A percentile compares a stretch with the other conserved stretches of the same genome.
These are phyloP conservation scores for Chrysoporthe deuterocubensis DNA, from an alignment of 2,329 filamentous ascomycete genomes.

Conservation along the genomic window DNA sequence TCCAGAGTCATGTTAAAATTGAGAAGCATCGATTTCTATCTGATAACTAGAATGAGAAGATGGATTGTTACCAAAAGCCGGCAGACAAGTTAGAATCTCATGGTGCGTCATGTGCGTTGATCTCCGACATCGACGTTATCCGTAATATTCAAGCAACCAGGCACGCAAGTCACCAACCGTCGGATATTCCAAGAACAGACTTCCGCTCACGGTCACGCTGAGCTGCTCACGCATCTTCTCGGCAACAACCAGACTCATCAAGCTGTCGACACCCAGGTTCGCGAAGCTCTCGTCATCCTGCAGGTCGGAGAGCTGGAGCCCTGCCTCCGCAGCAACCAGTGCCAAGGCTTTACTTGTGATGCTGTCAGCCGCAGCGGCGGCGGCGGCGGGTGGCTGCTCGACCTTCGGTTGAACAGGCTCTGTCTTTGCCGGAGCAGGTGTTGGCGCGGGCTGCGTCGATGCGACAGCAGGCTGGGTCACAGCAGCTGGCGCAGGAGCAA, in stretches of 20 bases:
- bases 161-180: slow-evolving; percentile 29
- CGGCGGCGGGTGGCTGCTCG: slow-evolving; percentile 18
- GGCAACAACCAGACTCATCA: slow-evolving; percentile 42
- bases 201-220: slow-evolving; percentile 34
- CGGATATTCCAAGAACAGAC: slow-evolving; percentile 42
- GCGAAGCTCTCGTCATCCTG: slow-evolving; percentile 40
- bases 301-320: slow-evolving; percentile 55
- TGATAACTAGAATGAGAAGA: too few relatives aligned
- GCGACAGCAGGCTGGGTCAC: background rate
- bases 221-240: slow-evolving; percentile 40
- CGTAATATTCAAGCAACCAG: slow-evolving; percentile 19
- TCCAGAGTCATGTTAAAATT: too few relatives aligned
- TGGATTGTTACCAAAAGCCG: too few relatives aligned
- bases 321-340: slow-evolving; percentile 59
- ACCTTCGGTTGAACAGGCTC: background rate
- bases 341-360: slow-evolving; percentile 35
- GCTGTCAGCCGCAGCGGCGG: slow-evolving; percentile 37
- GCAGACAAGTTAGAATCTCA: too few relatives aligned
- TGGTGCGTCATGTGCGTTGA: too few relatives aligned
- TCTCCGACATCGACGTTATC: background rate
- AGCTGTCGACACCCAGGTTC: slow-evolving; percentile 43
- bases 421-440: background rate
- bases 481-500: background rate
- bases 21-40: too few relatives aligned
- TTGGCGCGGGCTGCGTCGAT: background rate